phyloP scores from a whole-genome alignment of 345 rosid genomes.

The Eucalyptus leucophloia region DNA sequence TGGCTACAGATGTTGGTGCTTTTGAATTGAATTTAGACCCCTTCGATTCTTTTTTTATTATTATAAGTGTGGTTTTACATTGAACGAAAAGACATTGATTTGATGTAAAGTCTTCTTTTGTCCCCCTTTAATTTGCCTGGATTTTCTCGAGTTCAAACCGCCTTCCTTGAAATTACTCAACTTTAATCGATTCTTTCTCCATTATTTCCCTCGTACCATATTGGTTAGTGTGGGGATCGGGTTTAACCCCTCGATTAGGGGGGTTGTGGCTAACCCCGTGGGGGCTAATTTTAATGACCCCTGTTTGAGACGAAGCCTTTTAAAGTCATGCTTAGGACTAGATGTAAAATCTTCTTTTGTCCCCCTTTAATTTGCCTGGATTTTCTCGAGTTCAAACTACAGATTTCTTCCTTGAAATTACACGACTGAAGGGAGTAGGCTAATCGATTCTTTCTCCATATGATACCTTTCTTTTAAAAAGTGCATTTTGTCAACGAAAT shows the following conservation, averaged over 20 bases:
- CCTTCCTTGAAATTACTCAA: background rate
- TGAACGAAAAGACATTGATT: background rate
- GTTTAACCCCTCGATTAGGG: too few relatives aligned
- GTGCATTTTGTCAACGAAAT: background rate
- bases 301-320: too few relatives aligned
- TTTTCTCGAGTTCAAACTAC: background rate
- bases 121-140: background rate
- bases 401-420: background rate
- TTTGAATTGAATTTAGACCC: background rate
- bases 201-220: too few relatives aligned
- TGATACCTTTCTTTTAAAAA: background rate
- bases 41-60: background rate
- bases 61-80: background rate
- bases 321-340: too few relatives aligned
- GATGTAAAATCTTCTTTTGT: background rate
- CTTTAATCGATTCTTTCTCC: background rate
- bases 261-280: too few relatives aligned
- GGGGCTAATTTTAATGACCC: too few relatives aligned
- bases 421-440: background rate
- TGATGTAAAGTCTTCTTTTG: background rate
- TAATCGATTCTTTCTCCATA: background rate
- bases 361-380: background rate
- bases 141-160: background rate
- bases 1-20: background rate
- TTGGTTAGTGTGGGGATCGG: too few relatives aligned